Evolutionary conservation across 2,329 filamentous ascomycete genomes (phyloP).

Genomic region (Cyclaneusma minus): DNA sequence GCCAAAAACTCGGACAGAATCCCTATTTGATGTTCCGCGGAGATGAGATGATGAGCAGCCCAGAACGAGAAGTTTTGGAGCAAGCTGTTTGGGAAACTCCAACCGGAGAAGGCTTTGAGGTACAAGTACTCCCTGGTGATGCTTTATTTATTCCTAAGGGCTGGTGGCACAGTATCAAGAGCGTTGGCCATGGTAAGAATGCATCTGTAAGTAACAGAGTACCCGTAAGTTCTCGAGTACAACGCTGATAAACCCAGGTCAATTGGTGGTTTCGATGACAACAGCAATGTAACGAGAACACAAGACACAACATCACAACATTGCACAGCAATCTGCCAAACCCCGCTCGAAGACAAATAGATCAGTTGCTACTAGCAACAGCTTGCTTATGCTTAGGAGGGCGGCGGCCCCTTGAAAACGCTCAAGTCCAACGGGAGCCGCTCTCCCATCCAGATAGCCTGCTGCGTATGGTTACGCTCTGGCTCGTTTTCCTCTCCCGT

Average conservation of each 20-base stretch:
- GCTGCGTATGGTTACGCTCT: slow-evolving; percentile 30
- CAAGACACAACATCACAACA: too few relatives aligned
- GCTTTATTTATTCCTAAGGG: slow-evolving; percentile 65
- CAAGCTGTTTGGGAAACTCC: slow-evolving; percentile 48
- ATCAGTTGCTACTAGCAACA: too few relatives aligned
- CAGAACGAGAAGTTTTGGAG: slow-evolving; percentile 51
- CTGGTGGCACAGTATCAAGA: slow-evolving; percentile 78
- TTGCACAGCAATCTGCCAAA: too few relatives aligned
- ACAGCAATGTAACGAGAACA: neutral
- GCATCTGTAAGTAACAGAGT: slow-evolving; percentile 7
- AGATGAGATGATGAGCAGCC: slow-evolving; percentile 81
- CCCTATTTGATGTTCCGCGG: slow-evolving; percentile 40
- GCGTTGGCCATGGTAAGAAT: slow-evolving; percentile 30
- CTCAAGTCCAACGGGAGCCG: slow-evolving; percentile 42
- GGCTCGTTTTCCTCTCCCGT: slow-evolving; percentile 21
- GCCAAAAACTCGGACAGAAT: slow-evolving; percentile 20
- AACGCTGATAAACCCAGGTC: slow-evolving; percentile 29
- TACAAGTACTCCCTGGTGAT: slow-evolving; percentile 46
- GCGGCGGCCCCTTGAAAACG: slow-evolving; percentile 32
- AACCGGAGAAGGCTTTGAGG: slow-evolving; percentile 15
- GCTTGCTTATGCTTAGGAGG: too few relatives aligned
- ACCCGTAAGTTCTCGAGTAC: slow-evolving; percentile 3
- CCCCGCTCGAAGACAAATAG: too few relatives aligned
- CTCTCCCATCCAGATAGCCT: slow-evolving; percentile 63
- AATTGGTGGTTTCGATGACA: slow-evolving; percentile 71